Base-by-base conservation (phyloP, 257 asterid species). In the Capsicum rhomboideum region DNA sequence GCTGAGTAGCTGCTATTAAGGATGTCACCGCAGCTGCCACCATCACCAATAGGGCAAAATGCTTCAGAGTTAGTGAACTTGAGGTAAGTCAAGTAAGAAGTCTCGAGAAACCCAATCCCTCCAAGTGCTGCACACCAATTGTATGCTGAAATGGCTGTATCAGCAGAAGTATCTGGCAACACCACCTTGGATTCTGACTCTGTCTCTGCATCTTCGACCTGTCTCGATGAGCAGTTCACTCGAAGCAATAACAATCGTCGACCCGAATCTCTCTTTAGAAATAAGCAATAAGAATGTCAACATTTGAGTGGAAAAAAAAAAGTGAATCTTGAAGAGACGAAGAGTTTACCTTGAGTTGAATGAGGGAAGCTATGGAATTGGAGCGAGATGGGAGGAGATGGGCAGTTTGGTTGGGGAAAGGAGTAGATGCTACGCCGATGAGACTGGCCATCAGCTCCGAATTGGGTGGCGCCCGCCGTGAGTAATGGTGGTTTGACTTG, bases 41-140 rank as follows among this genome's bases (percentile, higher is more conserved):
- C 90, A 52, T 88, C 94, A 44, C 93, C 93, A 40, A 87, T 74
- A 20, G 98, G 98, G 86, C 99, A 96, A 86, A 96, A 90, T 67
- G 96, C 99, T 11, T 92, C 97, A 37, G 97, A 89, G 84, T 92
- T 82, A 53, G 97, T 87, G 79, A 96, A 89, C 80, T 96, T 96
- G 66, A 92, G 91, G 88, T 87, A 93, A 46, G 94, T 94, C 93
- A 96, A 91, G 87, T 96, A 96, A 12, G 94, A 88, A 6, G 99
- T 94, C 88, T 96, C 99, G 72, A 96, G 83, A 78, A 94, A 92
- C 44, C 99, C 99, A 59, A 96, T 56, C 31, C 93, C 96, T 44
- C 98, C 99, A 26, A 96, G 93, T 56, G 86, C 96, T 56, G 92
- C 95, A 77, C 89, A 89, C 97, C 94, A 93, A 80, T 82, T 89